Percentiles rank a stretch among this genome's conserved stretches.
phyloP scores from a whole-genome alignment of 805 yeast species.

The Saturnispora quitensis region DNA sequence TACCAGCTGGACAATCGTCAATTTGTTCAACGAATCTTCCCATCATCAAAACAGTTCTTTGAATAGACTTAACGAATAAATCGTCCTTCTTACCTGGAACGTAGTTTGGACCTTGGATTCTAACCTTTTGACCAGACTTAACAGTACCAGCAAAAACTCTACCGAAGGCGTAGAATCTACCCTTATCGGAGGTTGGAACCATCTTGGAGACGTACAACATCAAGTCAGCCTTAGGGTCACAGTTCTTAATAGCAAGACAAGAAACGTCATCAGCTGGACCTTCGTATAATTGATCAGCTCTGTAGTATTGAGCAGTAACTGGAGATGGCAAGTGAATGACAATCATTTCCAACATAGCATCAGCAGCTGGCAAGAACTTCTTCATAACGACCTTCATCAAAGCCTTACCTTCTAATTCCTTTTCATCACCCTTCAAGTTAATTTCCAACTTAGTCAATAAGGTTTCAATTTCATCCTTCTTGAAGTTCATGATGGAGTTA shows the following conservation, averaged over 20 bases:
- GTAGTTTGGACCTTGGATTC: slow-evolving; percentile 99
- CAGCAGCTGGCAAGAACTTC: slow-evolving; percentile 99
- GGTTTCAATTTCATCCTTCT: slow-evolving; percentile 91
- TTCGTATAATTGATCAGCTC: slow-evolving; percentile 98
- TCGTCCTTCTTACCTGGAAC: slow-evolving; percentile 98
- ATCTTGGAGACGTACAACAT: slow-evolving; percentile 99
- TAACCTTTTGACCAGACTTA: slow-evolving; percentile 96
- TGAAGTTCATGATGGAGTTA: slow-evolving; percentile 96
- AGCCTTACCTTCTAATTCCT: slow-evolving; percentile 98
- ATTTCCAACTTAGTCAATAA: slow-evolving; percentile 92
- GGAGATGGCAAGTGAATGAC: slow-evolving; percentile 98
- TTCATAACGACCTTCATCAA: slow-evolving; percentile 97
- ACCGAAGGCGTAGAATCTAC: slow-evolving; percentile 99
- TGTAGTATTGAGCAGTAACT: slow-evolving; percentile 97
- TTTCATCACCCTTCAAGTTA: slow-evolving; percentile 89
- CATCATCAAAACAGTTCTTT: slow-evolving; percentile 99
- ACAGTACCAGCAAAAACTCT: slow-evolving; percentile 99
- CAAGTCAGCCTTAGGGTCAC: slow-evolving; percentile 97
- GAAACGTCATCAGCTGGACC: slow-evolving; percentile 94
- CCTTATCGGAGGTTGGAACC: slow-evolving; percentile 99
- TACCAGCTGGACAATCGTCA: slow-evolving; percentile 99
- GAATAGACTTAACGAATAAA: slow-evolving; percentile 92
- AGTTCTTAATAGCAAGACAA: slow-evolving; percentile 89
- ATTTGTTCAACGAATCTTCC: slow-evolving; percentile 97
- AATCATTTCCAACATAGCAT: slow-evolving; percentile 98